A percentile compares a stretch with the other conserved stretches of the same genome.
Conservation (phyloP, 1,284 basidiomycete genomes). For the Prillingera fragicola region DNA sequence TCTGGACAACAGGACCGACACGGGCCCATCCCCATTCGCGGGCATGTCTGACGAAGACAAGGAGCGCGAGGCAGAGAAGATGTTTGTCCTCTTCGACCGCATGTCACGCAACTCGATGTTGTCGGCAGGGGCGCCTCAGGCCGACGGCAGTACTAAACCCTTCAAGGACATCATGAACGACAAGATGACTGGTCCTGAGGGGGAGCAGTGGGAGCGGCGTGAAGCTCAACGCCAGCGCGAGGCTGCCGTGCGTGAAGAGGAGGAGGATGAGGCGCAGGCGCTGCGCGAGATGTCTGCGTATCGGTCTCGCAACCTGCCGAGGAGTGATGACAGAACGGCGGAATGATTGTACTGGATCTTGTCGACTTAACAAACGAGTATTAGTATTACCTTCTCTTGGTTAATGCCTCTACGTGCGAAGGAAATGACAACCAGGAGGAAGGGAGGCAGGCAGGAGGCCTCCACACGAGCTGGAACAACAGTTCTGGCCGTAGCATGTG, state of each 20-base stretch:
- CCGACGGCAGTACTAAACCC: constrained; percentile 18
- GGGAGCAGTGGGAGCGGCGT: constrained; percentile 26
- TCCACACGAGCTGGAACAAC: too few species aligned
- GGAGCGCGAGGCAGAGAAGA: constrained; percentile 78
- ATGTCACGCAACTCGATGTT: constrained; percentile 61
- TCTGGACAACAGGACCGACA: constrained; percentile 46
- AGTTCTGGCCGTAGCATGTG: too few species aligned
- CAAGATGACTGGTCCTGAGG: constrained; percentile 59
- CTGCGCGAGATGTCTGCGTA: constrained; percentile 38
- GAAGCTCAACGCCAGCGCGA: constrained; percentile 28
- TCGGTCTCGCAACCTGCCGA: too few species aligned
- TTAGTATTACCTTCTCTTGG: too few species aligned
- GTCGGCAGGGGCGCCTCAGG: constrained; percentile 31
- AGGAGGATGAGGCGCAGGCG: constrained; percentile 40
- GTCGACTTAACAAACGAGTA: too few species aligned
- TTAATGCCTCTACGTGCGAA: too few species aligned
- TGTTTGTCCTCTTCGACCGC: constrained; percentile 82
- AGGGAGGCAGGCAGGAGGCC: too few species aligned
- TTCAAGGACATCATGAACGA: constrained; percentile 59
- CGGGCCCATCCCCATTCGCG: constrained; percentile 31
- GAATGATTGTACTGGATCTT: too few species aligned
- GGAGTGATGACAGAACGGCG: neutral
- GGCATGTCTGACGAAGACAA: constrained; percentile 90
- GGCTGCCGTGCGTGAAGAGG: constrained; percentile 29
- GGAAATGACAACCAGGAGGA: neutral